phyloP scores from a whole-genome alignment of 2,329 filamentous ascomycete genomes.

The Emergomyces pasteurianus region DNA sequence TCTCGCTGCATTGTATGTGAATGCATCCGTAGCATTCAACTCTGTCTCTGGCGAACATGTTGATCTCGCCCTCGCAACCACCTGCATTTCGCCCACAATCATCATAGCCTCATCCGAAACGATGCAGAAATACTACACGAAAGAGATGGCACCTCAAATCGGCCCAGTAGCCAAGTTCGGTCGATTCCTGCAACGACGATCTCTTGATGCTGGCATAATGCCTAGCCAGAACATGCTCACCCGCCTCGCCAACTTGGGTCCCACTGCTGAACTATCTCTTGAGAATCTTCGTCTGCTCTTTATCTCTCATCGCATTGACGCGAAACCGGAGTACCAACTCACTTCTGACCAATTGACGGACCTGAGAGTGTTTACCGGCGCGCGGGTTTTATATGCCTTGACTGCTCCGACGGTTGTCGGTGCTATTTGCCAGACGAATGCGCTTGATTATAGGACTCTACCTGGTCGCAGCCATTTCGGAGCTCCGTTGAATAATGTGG shows the following conservation, averaged over 20 bases:
- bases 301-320: slow-evolving; percentile 59
- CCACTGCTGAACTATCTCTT: slow-evolving; percentile 29
- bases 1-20: slow-evolving; percentile 70
- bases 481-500: slow-evolving; percentile 63
- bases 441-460: slow-evolving; percentile 67
- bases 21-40: slow-evolving; percentile 76
- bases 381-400: slow-evolving; percentile 74
- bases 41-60: slow-evolving; percentile 66
- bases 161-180: slow-evolving; percentile 54
- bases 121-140: slow-evolving; percentile 54
- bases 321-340: slow-evolving; percentile 48
- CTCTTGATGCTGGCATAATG: slow-evolving; percentile 62
- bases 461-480: slow-evolving; percentile 59
- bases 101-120: slow-evolving; percentile 66
- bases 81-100: slow-evolving; percentile 67
- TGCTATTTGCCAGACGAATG: slow-evolving; percentile 72
- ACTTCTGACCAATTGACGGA: slow-evolving; percentile 63
- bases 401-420: slow-evolving; percentile 76
- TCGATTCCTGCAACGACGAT: slow-evolving; percentile 59
- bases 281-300: slow-evolving; percentile 73
- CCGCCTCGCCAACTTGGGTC: slow-evolving; percentile 24
- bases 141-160: slow-evolving; percentile 47
- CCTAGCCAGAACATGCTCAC: slow-evolving; percentile 53
- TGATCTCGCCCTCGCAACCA: slow-evolving; percentile 60
- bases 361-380: slow-evolving; percentile 66